Percentiles rank a stretch among this genome's conserved stretches.
Conservation (phyloP, 1,284 basidiomycete species). For the Thecaphora thlaspeos region DNA sequence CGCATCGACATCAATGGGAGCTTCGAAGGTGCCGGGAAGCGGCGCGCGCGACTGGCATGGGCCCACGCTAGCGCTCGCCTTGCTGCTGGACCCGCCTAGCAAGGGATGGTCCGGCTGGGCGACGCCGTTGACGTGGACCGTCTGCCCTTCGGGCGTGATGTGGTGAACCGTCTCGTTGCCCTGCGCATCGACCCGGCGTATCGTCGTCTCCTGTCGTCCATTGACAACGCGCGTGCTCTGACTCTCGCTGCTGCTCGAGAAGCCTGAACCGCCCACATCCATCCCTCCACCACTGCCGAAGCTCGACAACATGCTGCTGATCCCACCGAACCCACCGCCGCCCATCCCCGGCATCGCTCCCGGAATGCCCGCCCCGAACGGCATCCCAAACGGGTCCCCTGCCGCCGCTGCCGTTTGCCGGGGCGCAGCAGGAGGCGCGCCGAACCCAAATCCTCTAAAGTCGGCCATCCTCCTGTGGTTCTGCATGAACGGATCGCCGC, state of each 20-base stretch:
- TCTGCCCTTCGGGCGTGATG: slow-evolving; percentile 39
- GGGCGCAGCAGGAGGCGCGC: slow-evolving; percentile 6
- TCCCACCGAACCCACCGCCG: neutral
- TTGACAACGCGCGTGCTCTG: slow-evolving; percentile 42
- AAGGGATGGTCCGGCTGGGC: slow-evolving; percentile 32
- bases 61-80: too few species aligned
- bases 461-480: slow-evolving; percentile 43
- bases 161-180: slow-evolving; percentile 46
- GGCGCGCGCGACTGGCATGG: too few species aligned
- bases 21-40: too few species aligned
- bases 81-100: neutral
- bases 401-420: slow-evolving; percentile 3
- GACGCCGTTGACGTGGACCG: slow-evolving; percentile 45
- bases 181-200: slow-evolving; percentile 38
- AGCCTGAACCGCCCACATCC: neutral
- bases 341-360: neutral
- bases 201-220: slow-evolving; percentile 43
- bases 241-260: slow-evolving; percentile 22
- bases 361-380: neutral
- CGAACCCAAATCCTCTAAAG: slow-evolving; percentile 32
- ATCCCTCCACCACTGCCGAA: slow-evolving; percentile 5
- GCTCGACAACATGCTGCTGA: neutral
- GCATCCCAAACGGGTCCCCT: neutral
- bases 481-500: slow-evolving; percentile 36
- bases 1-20: neutral